Evolutionary conservation across 768 basidiomycete species (phyloP).

Genomic region (Trametes gibbosa): DNA sequence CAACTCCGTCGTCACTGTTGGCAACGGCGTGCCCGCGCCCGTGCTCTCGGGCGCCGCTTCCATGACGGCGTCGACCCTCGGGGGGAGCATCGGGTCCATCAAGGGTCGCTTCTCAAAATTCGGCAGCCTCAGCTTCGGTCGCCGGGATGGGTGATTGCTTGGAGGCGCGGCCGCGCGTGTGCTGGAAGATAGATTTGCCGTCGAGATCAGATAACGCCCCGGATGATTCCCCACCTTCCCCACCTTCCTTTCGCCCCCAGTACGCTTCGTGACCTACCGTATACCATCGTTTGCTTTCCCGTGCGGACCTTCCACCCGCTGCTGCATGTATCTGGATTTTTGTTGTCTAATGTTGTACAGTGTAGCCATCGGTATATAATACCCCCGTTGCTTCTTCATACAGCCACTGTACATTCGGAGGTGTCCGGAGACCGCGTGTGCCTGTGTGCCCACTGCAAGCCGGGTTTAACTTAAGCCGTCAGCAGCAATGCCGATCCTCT

Average conservation of each 20-base stretch:
- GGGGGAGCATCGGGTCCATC: conserved; percentile 62
- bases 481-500: too few species aligned
- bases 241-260: not conserved
- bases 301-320: not conserved
- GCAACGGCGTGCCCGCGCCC: conserved; percentile 39
- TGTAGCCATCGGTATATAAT: conserved; percentile 14
- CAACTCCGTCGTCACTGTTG: conserved; percentile 74
- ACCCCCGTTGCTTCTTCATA: conserved; percentile 1
- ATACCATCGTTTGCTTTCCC: conserved; percentile 10
- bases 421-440: too few species aligned
- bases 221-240: not conserved
- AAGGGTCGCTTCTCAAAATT: conserved; percentile 75
- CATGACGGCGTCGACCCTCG: conserved; percentile 56
- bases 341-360: conserved; percentile 22
- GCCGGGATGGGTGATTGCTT: conserved; percentile 30
- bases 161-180: not conserved
- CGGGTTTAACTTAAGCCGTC: too few species aligned
- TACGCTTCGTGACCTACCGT: conserved; percentile 6
- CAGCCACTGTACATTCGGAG: conserved; percentile 9
- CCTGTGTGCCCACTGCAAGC: too few species aligned
- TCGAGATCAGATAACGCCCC: too few species aligned
- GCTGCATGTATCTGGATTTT: conserved; percentile 24
- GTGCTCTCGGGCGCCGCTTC: conserved; percentile 46
- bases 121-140: conserved; percentile 69
- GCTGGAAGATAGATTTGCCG: too few species aligned